Conservation (phyloP, 2,329 filamentous ascomycete species). For the Bipolaris gigantea region DNA sequence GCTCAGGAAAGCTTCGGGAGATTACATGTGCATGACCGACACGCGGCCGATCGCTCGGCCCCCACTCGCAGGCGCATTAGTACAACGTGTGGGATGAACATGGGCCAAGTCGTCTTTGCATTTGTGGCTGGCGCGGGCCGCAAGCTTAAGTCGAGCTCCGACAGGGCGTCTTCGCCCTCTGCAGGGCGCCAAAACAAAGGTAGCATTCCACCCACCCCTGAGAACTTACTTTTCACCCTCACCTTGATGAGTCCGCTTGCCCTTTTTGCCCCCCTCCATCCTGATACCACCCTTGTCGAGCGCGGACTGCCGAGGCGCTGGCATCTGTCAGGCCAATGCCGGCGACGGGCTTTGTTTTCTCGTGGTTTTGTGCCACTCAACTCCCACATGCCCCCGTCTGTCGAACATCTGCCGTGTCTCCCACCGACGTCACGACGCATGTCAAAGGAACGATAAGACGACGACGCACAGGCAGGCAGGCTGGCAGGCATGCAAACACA, state of each 20-base stretch:
- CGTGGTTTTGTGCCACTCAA: slow-evolving; percentile 4
- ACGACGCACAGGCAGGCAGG: not conserved
- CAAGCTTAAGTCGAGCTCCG: not conserved
- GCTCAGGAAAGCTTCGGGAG: not conserved
- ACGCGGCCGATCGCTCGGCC: slow-evolving; percentile 4
- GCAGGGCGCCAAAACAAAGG: not conserved
- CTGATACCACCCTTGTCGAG: not conserved
- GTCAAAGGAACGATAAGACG: not conserved
- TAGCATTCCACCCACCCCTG: not conserved
- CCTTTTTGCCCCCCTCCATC: not conserved
- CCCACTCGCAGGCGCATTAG: not conserved
- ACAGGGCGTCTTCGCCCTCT: slow-evolving; percentile 2
- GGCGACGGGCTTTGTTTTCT: not conserved
- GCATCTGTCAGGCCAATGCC: not conserved
- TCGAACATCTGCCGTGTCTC: slow-evolving; percentile 5
- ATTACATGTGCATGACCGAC: slow-evolving; percentile 6
- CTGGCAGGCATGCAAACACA: not conserved
- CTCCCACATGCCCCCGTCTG: not conserved
- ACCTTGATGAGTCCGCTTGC: slow-evolving; percentile 1
- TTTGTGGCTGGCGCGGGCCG: slow-evolving; percentile 3
- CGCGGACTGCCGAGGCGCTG: not conserved
- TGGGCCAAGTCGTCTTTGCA: not conserved
- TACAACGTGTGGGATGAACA: slow-evolving; percentile 1
- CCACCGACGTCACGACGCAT: slow-evolving; percentile 6
- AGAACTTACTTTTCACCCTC: not conserved